phyloP scores from a whole-genome alignment of 1,284 basidiomycete species.

The Entoloma clypeatum region DNA sequence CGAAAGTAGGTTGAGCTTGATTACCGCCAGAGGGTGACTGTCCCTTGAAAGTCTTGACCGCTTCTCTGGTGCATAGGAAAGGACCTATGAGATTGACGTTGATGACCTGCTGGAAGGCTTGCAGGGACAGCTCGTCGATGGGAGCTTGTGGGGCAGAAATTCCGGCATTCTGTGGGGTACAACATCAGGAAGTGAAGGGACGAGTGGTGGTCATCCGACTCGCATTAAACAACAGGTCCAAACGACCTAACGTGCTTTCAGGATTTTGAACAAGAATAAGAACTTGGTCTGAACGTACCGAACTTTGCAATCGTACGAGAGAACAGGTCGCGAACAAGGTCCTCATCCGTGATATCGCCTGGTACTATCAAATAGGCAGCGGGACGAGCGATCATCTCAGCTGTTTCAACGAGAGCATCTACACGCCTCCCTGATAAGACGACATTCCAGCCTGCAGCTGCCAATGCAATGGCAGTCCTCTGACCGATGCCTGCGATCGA shows the following conservation, averaged over 20 bases:
- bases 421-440: constrained; percentile 55
- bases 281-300: constrained; percentile 36
- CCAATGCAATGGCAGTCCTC: constrained; percentile 43
- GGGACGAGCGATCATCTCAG: constrained; percentile 40
- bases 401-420: constrained; percentile 58
- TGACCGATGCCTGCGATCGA: constrained; percentile 33
- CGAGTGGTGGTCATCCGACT: constrained; percentile 17
- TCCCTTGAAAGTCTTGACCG: constrained; percentile 68
- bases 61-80: constrained; percentile 77
- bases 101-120: constrained; percentile 59
- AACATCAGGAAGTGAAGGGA: not conserved
- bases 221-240: constrained; percentile 82
- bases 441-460: constrained; percentile 56
- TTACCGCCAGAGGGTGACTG: constrained; percentile 70
- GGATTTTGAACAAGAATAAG: not conserved
- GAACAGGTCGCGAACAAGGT: constrained; percentile 61
- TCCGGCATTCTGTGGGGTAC: constrained; percentile 57
- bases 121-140: constrained; percentile 63
- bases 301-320: constrained; percentile 49
- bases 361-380: constrained; percentile 41
- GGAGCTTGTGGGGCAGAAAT: constrained; percentile 45
- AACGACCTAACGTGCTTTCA: constrained; percentile 41
- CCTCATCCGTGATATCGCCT: constrained; percentile 64
- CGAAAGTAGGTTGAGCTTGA: constrained; percentile 8
- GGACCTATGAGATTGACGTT: constrained; percentile 70